phyloP scores from a whole-genome alignment of 1,284 basidiomycete genomes.

The Rhodotorula mucilaginosa region DNA sequence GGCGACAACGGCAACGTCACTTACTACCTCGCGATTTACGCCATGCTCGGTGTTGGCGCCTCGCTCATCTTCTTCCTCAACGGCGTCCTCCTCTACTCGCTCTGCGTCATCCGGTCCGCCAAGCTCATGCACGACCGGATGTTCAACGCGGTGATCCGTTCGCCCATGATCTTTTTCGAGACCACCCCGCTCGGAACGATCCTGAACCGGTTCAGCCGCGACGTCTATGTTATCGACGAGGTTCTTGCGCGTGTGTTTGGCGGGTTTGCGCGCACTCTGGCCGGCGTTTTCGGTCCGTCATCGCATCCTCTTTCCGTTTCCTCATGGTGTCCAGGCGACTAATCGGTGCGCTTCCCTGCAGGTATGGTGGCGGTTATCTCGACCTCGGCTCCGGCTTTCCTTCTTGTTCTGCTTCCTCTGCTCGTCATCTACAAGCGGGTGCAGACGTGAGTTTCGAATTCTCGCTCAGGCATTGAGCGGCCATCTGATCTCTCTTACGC shows the following conservation, averaged over 20 bases:
- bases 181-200: conserved; percentile 53
- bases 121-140: conserved; percentile 67
- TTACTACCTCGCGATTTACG: conserved; percentile 40
- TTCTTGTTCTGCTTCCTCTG: conserved; percentile 33
- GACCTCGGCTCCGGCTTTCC: conserved; percentile 51
- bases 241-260: conserved; percentile 69
- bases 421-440: conserved; percentile 52
- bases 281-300: conserved; percentile 57
- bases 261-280: conserved; percentile 61
- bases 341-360: background rate
- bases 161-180: conserved; percentile 81
- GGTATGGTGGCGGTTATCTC: conserved; percentile 73
- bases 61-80: conserved; percentile 36
- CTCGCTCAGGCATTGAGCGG: background rate
- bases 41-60: conserved; percentile 26
- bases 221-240: conserved; percentile 85
- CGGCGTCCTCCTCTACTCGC: conserved; percentile 64
- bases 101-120: conserved; percentile 73
- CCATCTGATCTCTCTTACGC: background rate
- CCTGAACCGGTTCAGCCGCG: conserved; percentile 84
- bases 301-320: background rate
- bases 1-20: conserved; percentile 57
- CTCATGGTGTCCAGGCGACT: background rate
- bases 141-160: conserved; percentile 66
- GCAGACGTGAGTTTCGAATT: conserved; percentile 61